Evolutionary conservation across 177 flowering plant genomes (phyloP), one percentile per base, ranked within the genome.

Genomic region (Vitis hybrid): DNA sequence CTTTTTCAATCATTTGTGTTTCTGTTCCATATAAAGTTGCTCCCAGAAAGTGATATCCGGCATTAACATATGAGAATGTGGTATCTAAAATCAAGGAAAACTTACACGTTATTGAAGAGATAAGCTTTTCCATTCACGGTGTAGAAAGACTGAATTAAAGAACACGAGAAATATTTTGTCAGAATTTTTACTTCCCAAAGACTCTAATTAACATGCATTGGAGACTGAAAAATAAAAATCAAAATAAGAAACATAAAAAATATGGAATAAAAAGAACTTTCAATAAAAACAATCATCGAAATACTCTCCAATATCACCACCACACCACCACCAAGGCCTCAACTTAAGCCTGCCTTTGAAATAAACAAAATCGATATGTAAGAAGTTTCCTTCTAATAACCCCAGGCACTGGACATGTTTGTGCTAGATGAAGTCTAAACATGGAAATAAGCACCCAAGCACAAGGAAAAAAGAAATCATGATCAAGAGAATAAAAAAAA

Each of bases 31-130:
- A 50, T 17, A n/a, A 62, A 32, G 50, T 32, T 3, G 18, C 11
- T 30, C 3, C 17, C 64, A 62, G 14, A 32, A 17, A 62, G 64
- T 41, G 46, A 41, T 41, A 32, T 13, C 10, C 35, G 50, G 17
- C 12, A 32, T 13, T 41, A 15, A 17, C 32, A n/a, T 12, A 49
- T 61, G 12, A 68, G 11, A 52, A 30, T 15, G 10, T 48, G 66
- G 73, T 53, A 50, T 52, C 73, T 64, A 70, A 72, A 68, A 77
- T 59, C 70, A 78, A 75, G 79, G 74, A 74, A 74, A 81, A 84
- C 93, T 87, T 89, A 89, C 91, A 88, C 94, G 74, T 86, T 86
- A 67, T 41, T 86, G 88, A 90, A 88, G 84, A 90, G 94, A 77
- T 90, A 88, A 77, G 91, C 94, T 82, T 82, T 88, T 79, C 94